phyloP scores from a whole-genome alignment of 768 basidiomycete species.

The Podaxis mareebaensis region DNA sequence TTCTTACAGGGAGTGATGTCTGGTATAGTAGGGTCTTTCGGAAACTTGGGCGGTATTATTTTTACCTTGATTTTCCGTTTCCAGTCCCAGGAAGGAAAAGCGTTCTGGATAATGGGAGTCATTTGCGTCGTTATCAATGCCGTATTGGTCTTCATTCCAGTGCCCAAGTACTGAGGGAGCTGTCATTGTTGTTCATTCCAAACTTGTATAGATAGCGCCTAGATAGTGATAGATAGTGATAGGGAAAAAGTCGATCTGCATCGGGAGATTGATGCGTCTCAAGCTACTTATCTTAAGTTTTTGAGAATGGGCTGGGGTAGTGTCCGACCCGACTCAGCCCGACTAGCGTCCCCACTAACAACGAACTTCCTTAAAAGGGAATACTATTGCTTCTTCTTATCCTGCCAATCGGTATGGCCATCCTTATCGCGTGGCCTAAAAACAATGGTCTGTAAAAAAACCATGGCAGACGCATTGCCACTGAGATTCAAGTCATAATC shows the following conservation, averaged over 20 bases:
- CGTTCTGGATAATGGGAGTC: slow-evolving; percentile 48
- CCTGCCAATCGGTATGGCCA: neutral
- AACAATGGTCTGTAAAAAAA: too few species aligned
- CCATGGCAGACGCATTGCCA: too few species aligned
- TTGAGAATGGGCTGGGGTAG: too few species aligned
- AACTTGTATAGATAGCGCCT: neutral
- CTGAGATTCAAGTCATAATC: too few species aligned
- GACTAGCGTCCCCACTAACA: neutral
- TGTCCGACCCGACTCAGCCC: neutral
- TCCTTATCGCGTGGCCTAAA: too few species aligned
- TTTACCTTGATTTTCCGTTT: slow-evolving; percentile 52
- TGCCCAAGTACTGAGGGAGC: slow-evolving; percentile 24
- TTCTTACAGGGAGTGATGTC: slow-evolving; percentile 32
- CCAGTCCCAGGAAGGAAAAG: slow-evolving; percentile 38
- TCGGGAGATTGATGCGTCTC: too few species aligned
- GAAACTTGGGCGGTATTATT: slow-evolving; percentile 45
- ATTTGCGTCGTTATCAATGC: slow-evolving; percentile 36
- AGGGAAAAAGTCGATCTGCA: too few species aligned
- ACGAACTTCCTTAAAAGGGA: neutral
- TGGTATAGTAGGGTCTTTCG: slow-evolving; percentile 37
- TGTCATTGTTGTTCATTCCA: neutral
- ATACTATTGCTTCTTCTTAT: slow-evolving; percentile 12
- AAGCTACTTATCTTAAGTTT: too few species aligned
- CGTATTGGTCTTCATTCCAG: slow-evolving; percentile 25
- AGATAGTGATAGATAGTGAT: too few species aligned